These are phyloP conservation scores for Cenococcum geophilum DNA, from an alignment of 495 filamentous ascomycete species.

Conservation along the genomic window DNA sequence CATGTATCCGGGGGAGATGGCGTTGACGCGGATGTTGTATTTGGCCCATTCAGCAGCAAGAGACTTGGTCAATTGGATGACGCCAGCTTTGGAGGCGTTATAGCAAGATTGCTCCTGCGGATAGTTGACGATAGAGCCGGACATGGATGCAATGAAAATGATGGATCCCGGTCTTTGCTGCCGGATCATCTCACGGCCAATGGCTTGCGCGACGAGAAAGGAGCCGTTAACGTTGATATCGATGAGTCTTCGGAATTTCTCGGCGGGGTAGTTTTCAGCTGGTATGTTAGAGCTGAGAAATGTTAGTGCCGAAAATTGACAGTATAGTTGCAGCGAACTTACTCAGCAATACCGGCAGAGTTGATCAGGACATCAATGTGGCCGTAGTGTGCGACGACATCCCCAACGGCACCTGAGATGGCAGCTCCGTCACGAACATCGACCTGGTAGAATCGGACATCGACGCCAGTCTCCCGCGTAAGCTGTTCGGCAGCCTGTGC, in stretches of 20 bases:
- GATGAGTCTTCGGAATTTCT: constrained; percentile 64
- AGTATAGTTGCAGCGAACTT: constrained; percentile 31
- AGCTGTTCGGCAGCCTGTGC: constrained; percentile 60
- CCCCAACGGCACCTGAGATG: constrained; percentile 55
- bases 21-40: constrained; percentile 69
- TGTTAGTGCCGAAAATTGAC: constrained; percentile 8
- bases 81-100: constrained; percentile 74
- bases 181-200: constrained; percentile 59
- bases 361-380: constrained; percentile 70
- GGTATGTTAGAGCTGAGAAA: constrained; percentile 57
- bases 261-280: constrained; percentile 49
- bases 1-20: constrained; percentile 75
- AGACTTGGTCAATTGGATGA: constrained; percentile 68
- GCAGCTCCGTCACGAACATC: constrained; percentile 64
- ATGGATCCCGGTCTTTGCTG: constrained; percentile 45
- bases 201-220: constrained; percentile 61
- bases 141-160: constrained; percentile 71
- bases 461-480: constrained; percentile 59
- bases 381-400: constrained; percentile 54
- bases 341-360: constrained; percentile 79
- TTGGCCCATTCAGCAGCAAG: constrained; percentile 77
- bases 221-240: constrained; percentile 72
- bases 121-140: constrained; percentile 70
- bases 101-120: constrained; percentile 74
- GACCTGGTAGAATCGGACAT: constrained; percentile 64